Evolutionary conservation across 176 grass and related monocot species (phyloP).

Genomic region (Carex littledalei): DNA sequence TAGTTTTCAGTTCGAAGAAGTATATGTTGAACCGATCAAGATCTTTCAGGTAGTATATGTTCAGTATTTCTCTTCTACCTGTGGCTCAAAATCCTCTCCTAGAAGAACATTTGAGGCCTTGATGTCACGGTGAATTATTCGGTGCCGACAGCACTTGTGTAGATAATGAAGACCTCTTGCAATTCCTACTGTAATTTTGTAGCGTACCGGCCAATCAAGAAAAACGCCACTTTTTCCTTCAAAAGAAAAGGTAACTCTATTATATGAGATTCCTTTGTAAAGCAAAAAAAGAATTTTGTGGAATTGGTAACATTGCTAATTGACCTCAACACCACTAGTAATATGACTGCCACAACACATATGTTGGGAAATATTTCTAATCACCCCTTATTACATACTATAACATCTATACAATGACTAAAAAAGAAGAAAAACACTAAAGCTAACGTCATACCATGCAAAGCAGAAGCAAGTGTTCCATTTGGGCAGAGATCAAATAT

Average conservation of each 20-base stretch:
- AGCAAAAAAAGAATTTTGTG: not conserved
- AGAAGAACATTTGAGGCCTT: conserved; percentile 86
- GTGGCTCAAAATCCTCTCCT: conserved; percentile 72
- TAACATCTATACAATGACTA: not conserved
- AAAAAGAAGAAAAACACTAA: conserved; percentile 7
- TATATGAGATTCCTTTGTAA: not conserved
- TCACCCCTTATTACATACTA: not conserved
- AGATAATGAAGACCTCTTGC: conserved; percentile 86
- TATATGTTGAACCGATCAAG: not conserved
- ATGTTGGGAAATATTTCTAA: not conserved
- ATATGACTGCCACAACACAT: not conserved
- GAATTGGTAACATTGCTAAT: not conserved
- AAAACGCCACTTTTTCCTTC: conserved; percentile 47
- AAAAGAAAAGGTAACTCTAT: conserved; percentile 13
- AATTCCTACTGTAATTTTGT: conserved; percentile 75
- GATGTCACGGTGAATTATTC: conserved; percentile 91
- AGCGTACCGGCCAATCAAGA: conserved; percentile 66
- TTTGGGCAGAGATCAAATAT: conserved; percentile 69
- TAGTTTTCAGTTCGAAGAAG: not conserved
- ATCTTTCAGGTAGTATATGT: not conserved
- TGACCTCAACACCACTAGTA: not conserved
- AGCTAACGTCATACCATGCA: conserved; percentile 50
- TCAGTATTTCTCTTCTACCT: conserved; percentile 24
- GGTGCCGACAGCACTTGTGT: conserved; percentile 78
- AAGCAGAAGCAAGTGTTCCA: conserved; percentile 58